Conservation (phyloP, 345 rosid genomes). For the Hibiscus trionum region DNA sequence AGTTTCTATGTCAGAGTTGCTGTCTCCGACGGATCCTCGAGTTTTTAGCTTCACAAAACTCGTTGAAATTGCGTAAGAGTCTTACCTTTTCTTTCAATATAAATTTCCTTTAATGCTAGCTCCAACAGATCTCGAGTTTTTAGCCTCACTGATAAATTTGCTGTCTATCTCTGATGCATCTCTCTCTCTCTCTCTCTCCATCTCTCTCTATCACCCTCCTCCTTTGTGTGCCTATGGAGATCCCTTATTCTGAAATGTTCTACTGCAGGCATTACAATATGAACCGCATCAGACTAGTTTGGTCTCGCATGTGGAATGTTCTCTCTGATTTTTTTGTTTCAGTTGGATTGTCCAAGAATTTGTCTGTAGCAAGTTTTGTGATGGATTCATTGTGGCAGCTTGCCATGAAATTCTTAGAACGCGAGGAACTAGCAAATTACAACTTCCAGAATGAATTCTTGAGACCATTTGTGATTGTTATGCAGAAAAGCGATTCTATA, state of each 20-base stretch:
- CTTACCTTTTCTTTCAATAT: conserved; percentile 4
- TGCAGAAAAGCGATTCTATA: conserved; percentile 82
- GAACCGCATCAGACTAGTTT: conserved; percentile 94
- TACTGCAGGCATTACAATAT: conserved; percentile 88
- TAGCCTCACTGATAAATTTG: not conserved
- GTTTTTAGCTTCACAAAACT: conserved; percentile 95
- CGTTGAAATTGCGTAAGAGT: conserved; percentile 89
- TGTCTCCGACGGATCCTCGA: conserved; percentile 97
- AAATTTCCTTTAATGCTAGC: not conserved
- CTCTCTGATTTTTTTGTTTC: conserved; percentile 92
- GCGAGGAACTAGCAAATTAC: conserved; percentile 94
- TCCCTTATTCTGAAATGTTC: conserved; percentile 1
- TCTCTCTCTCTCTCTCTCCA: not conserved
- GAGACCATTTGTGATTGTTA: conserved; percentile 86
- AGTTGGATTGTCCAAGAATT: conserved; percentile 93
- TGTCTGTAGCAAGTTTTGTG: conserved; percentile 91
- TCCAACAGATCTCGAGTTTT: not conserved
- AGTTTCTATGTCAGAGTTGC: conserved; percentile 89
- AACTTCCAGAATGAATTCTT: conserved; percentile 95
- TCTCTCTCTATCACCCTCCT: not conserved
- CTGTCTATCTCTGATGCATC: not conserved
- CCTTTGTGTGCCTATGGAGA: not conserved
- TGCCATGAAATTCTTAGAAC: conserved; percentile 94
- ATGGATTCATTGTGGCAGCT: conserved; percentile 97
- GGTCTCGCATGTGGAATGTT: conserved; percentile 95